Conservation (phyloP, 164 flowering plant genomes). For the Piper betle region DNA sequence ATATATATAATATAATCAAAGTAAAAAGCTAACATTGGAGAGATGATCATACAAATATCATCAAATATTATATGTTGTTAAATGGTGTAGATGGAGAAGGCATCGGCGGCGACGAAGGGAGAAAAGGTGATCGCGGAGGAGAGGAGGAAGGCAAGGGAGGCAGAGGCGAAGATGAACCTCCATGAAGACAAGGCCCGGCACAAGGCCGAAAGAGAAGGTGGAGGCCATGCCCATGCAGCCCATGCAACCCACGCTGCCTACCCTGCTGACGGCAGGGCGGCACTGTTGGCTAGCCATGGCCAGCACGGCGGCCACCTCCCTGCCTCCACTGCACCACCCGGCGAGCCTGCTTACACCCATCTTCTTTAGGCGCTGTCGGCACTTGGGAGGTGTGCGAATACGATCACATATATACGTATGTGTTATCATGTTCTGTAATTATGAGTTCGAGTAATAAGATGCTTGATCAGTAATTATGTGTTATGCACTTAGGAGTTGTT, state of each 20-base stretch:
- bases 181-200: conserved; percentile 33
- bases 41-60: background rate
- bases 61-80: background rate
- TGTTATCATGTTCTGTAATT: no score
- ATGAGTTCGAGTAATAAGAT: no score
- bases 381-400: background rate
- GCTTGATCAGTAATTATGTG: no score
- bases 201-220: conserved; percentile 30
- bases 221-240: background rate
- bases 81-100: conserved; percentile 39
- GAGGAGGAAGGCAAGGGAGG: conserved; percentile 49
- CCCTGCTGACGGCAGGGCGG: background rate
- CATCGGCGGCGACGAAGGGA: conserved; percentile 37
- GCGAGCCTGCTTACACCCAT: background rate
- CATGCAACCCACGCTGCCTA: background rate
- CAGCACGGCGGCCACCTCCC: conserved; percentile 3
- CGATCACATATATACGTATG: no score
- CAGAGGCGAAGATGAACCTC: conserved; percentile 54
- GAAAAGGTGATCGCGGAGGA: conserved; percentile 49
- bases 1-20: no score
- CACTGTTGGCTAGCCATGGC: background rate
- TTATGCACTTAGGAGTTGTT: no score
- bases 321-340: background rate
- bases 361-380: background rate
- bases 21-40: no score